Base-by-base conservation (phyloP, 768 basidiomycete genomes). In the Serpula lacrymans region DNA sequence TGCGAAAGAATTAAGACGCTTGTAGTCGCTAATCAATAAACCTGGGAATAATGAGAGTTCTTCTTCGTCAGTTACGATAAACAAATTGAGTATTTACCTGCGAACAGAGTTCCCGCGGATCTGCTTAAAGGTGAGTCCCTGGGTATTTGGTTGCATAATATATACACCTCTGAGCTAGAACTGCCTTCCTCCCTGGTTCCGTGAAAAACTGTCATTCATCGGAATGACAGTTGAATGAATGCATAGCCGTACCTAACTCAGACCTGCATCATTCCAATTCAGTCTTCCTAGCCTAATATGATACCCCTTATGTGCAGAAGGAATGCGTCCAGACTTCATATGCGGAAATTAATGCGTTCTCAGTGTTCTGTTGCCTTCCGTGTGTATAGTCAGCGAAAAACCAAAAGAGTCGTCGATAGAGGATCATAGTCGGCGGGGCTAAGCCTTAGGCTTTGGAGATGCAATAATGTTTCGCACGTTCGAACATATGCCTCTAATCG, bases 321-420 rank as follows among this genome's bases (percentile, higher is more conserved):
- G n/a, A n/a, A n/a, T n/a, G n/a, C n/a, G n/a, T n/a, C n/a, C n/a
- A n/a, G n/a, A n/a, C n/a, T n/a, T n/a, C n/a, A n/a, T n/a, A n/a
- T n/a, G n/a, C n/a, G n/a, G n/a, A n/a, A n/a, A n/a, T n/a, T n/a
- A n/a, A n/a, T n/a, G n/a, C n/a, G n/a, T n/a, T n/a, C n/a, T n/a
- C n/a, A n/a, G n/a, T n/a, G n/a, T n/a, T n/a, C n/a, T n/a, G n/a
- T n/a, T n/a, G n/a, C n/a, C n/a, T n/a, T n/a, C n/a, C n/a, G n/a
- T n/a, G n/a, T n/a, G n/a, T n/a, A n/a, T n/a, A n/a, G n/a, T n/a
- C n/a, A n/a, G n/a, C n/a, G n/a, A n/a, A n/a, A 34, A 39, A 53
- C 54, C 47, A 52, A 48, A 39, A 47, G 41, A 36, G 54, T 47
- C 27, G 49, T 47, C 28, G 42, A 2, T 36, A 49, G 47, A 49